A percentile compares a stretch with the other conserved stretches of the same genome.
Conservation (phyloP, 2,329 filamentous ascomycete species). For the Onygenales sp. region DNA sequence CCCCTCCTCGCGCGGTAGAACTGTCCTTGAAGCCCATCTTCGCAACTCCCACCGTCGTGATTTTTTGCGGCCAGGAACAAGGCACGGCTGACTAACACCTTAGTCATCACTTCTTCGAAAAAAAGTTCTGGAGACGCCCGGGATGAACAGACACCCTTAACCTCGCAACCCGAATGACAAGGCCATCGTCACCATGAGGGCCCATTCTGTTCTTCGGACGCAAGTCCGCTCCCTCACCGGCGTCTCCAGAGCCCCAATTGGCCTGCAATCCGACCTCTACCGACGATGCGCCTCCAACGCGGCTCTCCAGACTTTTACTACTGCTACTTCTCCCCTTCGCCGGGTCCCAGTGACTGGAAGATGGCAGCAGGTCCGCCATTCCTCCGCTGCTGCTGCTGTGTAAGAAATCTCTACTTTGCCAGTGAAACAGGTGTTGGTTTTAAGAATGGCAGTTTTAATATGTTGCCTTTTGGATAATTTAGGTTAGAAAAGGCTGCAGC, state of each 20-base stretch:
- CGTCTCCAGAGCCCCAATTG: conserved; percentile 23
- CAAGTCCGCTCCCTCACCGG: conserved; percentile 29
- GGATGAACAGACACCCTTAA: neutral
- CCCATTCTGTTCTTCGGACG: conserved; percentile 31
- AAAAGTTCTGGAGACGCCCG: conserved; percentile 1
- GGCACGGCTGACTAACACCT: neutral
- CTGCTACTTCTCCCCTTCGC: conserved; percentile 19
- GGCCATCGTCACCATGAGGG: conserved; percentile 24
- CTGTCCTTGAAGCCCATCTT: neutral
- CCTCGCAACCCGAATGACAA: neutral
- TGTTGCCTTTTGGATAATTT: conserved; percentile 8
- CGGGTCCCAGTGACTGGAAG: conserved; percentile 28
- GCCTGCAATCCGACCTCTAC: conserved; percentile 25
- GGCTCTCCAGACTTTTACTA: conserved; percentile 24
- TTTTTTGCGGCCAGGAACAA: neutral
- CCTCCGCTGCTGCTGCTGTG: conserved; percentile 35
- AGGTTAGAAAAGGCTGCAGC: conserved; percentile 49
- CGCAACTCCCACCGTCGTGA: neutral
- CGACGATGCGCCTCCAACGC: conserved; percentile 31
- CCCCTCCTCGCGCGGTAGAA: neutral
- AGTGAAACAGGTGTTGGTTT: neutral
- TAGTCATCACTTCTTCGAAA: conserved; percentile 1
- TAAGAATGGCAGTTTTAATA: neutral
- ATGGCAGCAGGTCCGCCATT: conserved; percentile 35
- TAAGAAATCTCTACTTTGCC: conserved; percentile 18